phyloP scores from a whole-genome alignment of 2,329 filamentous ascomycete species.

The Colletotrichum sp. region DNA sequence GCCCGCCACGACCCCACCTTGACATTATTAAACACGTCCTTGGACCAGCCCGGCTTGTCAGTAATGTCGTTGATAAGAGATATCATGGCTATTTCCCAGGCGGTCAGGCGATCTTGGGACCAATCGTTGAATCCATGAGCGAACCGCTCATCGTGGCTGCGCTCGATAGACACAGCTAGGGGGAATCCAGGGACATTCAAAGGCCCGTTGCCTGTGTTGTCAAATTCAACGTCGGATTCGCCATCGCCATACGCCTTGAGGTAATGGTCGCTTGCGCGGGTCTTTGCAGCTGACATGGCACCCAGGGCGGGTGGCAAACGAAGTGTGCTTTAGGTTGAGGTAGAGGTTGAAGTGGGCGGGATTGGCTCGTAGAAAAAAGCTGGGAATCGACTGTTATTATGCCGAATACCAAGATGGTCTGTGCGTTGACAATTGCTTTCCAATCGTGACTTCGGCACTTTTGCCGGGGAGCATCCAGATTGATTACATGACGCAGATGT shows the following conservation, averaged over 20 bases:
- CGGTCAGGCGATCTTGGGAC: neutral
- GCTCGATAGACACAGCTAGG: neutral
- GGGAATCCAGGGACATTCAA: neutral
- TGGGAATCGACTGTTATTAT: neutral
- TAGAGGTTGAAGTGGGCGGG: neutral
- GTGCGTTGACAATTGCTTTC: neutral
- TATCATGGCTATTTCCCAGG: neutral
- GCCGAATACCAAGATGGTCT: neutral
- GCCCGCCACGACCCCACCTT: neutral
- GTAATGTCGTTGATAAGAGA: neutral
- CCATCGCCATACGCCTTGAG: neutral
- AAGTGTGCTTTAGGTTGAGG: neutral
- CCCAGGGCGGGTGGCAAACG: neutral
- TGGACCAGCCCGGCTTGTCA: neutral
- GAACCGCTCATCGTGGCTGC: neutral
- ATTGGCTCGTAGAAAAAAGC: neutral
- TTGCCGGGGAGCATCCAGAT: neutral
- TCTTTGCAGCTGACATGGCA: neutral
- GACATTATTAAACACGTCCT: neutral
- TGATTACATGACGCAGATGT: neutral
- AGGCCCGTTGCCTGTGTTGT: neutral
- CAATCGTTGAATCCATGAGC: neutral
- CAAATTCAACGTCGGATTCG: neutral
- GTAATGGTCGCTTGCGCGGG: neutral
- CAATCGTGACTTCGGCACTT: neutral